Evolutionary conservation across 2,329 filamentous ascomycete species (phyloP), one percentile per base, ranked within the genome.

Genomic region (Cytospora mali): DNA sequence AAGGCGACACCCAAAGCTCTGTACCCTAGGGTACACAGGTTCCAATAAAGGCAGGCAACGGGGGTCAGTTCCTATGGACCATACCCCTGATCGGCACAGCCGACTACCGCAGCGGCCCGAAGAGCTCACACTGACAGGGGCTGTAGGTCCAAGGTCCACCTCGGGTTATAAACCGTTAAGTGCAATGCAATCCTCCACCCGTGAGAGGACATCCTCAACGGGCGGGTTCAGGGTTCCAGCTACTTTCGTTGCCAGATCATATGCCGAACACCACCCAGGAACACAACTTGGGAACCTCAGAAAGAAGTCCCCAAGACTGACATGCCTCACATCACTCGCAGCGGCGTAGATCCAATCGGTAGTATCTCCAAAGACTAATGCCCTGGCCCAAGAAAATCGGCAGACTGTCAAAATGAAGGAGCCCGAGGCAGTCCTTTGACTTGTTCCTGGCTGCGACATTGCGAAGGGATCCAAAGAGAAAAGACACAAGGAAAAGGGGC

Each of bases 401-500:
- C 39, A 46, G 7, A 46, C 39, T 46, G 39, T 21, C 7, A 9
- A n/a, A 21, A 16, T 21, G 39, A 46, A 46, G 39, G 39, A 1
- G 39, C n/a, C 39, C 11, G 39, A 46, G 39, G 10, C 39, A 46
- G 39, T 11, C 39, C 18, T 46, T 46, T 46, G 6, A 46, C 39
- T 4, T 23, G 39, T 46, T 46, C 39, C 39, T 46, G 39, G 39
- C 39, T 9, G 39, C 21, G 39, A 46, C 39, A 9, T 46, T 46
- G 39, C 39, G 39, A 46, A 46, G n/a, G 39, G 39, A 23, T 46
- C 39, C 39, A 9, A 21, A 9, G 18, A 9, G n/a, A 46, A 46
- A 46, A 46, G 39, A 46, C 39, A 46, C 39, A 46, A 46, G 39
- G 39, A 46, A 46, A 46, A 46, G 39, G 39, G 39, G 21, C 39